Base-by-base conservation (phyloP, 2,329 filamentous ascomycete genomes). In the Botrytis hyacinthi region DNA sequence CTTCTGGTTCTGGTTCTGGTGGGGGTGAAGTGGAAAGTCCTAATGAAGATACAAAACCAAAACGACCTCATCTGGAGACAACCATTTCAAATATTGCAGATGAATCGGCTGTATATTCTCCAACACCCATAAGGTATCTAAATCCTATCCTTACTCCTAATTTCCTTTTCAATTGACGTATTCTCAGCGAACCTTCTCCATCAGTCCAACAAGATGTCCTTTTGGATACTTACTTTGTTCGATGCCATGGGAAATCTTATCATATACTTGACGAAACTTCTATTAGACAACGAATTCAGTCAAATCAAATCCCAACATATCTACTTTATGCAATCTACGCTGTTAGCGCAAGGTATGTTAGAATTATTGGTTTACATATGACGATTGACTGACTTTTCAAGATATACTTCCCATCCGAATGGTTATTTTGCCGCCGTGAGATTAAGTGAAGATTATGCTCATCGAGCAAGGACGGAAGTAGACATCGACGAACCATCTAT, bases 401-500 rank as follows among this genome's bases (percentile, higher is more conserved):
- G 93, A 83, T 92, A 93, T 81, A 90, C 91, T 35, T 85, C 88
- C 46, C 90, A 93, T 80, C 87, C 88, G 4, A 87, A 87, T 75
- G 91, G 90, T 9, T 90, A 92, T 78, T 89, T 91, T 77, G 88
- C 90, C 54, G 89, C 92, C 5, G 86, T 92, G 2, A 87, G 88
- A 72, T 84, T 91, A 61, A 92, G 92, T 76, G 89, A 94, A 73
- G 91, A 94, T 54, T 93, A 93, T 80, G 91, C 92, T 20, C 82
- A 86, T n/a, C 88, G 89, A 74, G 88, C 94, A 16, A 88, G 93
- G 73, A 84, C 84, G 40, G 89, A 91, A 76, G 86, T 97, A 26
- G 92, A 96, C 80, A 88, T 90, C 14, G 94, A 97, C 78, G 92
- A 95, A 77, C 93, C 93, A 8, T 93, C 91, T 0, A 88, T 96